Conservation (phyloP, 2,329 filamentous ascomycete genomes). For the Cadophora sp. region DNA sequence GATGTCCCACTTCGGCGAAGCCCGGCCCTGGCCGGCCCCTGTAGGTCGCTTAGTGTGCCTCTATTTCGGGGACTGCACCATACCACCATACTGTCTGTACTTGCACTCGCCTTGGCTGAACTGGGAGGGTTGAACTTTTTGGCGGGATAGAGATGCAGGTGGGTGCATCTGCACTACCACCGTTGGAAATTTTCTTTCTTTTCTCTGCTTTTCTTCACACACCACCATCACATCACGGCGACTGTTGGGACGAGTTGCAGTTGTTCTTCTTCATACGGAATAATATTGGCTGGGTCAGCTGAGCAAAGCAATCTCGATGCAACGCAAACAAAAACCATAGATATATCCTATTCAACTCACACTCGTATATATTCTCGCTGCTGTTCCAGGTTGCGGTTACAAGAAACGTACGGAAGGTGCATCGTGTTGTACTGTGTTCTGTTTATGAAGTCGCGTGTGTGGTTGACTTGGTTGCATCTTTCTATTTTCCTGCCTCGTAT, state of each 20-base stretch:
- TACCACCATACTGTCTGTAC: no score
- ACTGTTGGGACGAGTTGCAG: neutral
- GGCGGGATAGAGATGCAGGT: neutral
- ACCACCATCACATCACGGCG: neutral
- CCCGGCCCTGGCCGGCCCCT: conserved; percentile 4
- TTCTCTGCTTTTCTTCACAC: neutral
- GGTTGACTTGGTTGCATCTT: neutral
- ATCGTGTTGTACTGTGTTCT: neutral
- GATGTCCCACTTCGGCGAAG: conserved; percentile 15
- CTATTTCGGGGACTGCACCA: conserved; percentile 15
- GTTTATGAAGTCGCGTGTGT: neutral
- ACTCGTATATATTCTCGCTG: conserved; percentile 2
- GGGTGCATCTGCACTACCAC: neutral
- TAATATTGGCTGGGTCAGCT: neutral
- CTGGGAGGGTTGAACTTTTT: neutral
- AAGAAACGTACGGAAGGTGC: neutral
- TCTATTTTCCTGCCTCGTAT: conserved; percentile 15
- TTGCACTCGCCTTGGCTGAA: neutral
- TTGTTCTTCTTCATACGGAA: neutral
- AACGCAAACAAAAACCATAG: neutral
- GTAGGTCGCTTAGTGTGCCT: neutral
- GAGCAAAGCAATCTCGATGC: neutral
- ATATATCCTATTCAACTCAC: neutral
- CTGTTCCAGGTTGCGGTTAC: neutral
- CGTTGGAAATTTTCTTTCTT: neutral